Percentiles rank a stretch among this genome's conserved stretches.
phyloP scores from a whole-genome alignment of 345 rosid genomes.

The Aethionema arabicum region DNA sequence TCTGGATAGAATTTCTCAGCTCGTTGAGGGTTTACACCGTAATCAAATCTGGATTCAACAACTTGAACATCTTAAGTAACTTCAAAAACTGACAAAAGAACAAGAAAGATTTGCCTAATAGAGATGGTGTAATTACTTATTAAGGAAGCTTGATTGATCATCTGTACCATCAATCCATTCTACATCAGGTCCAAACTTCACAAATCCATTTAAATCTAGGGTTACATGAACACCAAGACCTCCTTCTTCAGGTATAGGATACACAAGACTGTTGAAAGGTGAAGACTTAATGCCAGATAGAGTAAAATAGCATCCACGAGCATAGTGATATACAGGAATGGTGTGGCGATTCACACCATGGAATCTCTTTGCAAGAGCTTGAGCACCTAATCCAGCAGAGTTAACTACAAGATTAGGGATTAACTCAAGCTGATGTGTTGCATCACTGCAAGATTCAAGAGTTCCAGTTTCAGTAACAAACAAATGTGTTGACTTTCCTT shows the following conservation, averaged over 20 bases:
- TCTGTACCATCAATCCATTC: slow-evolving; percentile 72
- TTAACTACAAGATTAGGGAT: slow-evolving; percentile 69
- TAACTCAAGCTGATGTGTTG: slow-evolving; percentile 53
- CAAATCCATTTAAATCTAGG: slow-evolving; percentile 78
- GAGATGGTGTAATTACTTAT: slow-evolving; percentile 49
- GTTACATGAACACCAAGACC: slow-evolving; percentile 94
- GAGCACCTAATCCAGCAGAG: slow-evolving; percentile 80
- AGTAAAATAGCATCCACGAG: slow-evolving; percentile 84
- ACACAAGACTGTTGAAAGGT: slow-evolving; percentile 68
- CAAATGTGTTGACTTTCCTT: slow-evolving; percentile 54
- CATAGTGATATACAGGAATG: slow-evolving; percentile 61
- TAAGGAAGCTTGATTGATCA: slow-evolving; percentile 69
- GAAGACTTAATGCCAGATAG: slow-evolving; percentile 49
- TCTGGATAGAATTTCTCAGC: slow-evolving; percentile 67
- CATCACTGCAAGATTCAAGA: slow-evolving; percentile 48
- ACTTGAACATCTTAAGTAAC: slow-evolving; percentile 15
- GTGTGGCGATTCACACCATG: slow-evolving; percentile 42
- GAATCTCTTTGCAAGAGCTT: slow-evolving; percentile 66
- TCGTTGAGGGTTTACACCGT: slow-evolving; percentile 50
- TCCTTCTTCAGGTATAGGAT: slow-evolving; percentile 90
- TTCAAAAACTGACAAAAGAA: slow-evolving; percentile 4
- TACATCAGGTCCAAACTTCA: slow-evolving; percentile 95
- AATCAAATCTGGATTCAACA: slow-evolving; percentile 60
- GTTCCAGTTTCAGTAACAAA: slow-evolving; percentile 49
- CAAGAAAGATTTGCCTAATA: slow-evolving; percentile 1